A percentile compares a stretch with the other conserved stretches of the same genome.
Conservation (phyloP, 352 stramenopile genomes). For the Phytophthora pini region DNA sequence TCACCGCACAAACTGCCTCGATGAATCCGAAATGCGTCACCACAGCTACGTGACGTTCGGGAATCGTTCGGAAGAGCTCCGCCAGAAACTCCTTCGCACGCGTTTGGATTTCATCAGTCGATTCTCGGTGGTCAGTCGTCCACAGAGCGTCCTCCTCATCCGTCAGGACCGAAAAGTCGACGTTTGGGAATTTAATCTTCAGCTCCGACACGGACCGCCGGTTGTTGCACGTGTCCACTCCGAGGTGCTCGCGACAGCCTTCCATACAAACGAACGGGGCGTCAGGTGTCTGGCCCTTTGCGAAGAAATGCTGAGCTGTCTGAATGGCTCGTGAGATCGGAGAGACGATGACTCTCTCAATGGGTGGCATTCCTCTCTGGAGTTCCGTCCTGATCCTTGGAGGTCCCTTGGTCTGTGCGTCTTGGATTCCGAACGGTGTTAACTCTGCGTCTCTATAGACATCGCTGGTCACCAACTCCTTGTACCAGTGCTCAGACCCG, state of each 20-base stretch:
- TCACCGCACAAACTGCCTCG: conserved; percentile 52
- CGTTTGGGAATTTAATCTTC: conserved; percentile 55
- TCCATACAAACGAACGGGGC: conserved; percentile 66
- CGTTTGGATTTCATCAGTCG: conserved; percentile 55
- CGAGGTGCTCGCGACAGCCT: conserved; percentile 64
- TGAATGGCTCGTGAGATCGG: conserved; percentile 72
- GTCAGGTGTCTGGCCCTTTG: conserved; percentile 30
- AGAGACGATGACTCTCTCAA: conserved; percentile 50
- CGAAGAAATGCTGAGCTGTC: conserved; percentile 69
- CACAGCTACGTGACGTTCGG: conserved; percentile 60
- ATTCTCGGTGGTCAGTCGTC: conserved; percentile 62
- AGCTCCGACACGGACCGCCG: conserved; percentile 51
- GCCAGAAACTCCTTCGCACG: conserved; percentile 58
- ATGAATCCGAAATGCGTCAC: conserved; percentile 79
- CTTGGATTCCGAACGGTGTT: conserved; percentile 57
- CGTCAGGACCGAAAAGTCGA: conserved; percentile 64
- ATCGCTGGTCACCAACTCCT: conserved; percentile 55
- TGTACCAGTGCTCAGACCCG: conserved; percentile 62
- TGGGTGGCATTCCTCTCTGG: conserved; percentile 61
- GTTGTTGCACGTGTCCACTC: conserved; percentile 75
- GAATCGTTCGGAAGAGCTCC: conserved; percentile 59
- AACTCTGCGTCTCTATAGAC: conserved; percentile 64
- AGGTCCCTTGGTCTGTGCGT: conserved; percentile 51
- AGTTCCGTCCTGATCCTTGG: conserved; percentile 44
- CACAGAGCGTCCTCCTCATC: conserved; percentile 65